Evolutionary conservation across 768 basidiomycete genomes (phyloP).

Genomic region (Mycena belliarum): DNA sequence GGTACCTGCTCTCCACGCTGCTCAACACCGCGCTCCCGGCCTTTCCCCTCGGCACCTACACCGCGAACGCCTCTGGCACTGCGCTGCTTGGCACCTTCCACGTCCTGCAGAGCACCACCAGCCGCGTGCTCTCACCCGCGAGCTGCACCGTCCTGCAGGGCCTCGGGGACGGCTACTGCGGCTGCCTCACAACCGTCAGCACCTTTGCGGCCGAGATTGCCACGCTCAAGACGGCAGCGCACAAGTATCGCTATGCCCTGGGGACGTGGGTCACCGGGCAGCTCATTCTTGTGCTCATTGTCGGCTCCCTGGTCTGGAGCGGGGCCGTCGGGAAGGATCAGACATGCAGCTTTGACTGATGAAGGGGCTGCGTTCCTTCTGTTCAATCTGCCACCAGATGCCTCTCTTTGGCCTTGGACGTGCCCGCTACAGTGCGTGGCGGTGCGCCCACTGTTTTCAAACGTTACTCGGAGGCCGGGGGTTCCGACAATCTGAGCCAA

Average conservation of each 20-base stretch:
- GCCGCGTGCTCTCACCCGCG: constrained; percentile 43
- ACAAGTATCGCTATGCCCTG: constrained; percentile 65
- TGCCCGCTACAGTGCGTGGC: too few species aligned
- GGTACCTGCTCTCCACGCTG: constrained; percentile 72
- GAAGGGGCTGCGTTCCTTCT: not conserved
- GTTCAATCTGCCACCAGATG: not conserved
- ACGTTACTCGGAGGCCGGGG: too few species aligned
- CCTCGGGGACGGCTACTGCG: constrained; percentile 89
- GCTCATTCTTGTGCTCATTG: constrained; percentile 29
- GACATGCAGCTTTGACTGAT: constrained; percentile 15
- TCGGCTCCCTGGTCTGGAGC: constrained; percentile 17
- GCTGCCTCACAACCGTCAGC: constrained; percentile 91
- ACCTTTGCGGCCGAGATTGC: constrained; percentile 85
- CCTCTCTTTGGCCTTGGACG: not conserved
- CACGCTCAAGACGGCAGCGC: constrained; percentile 53
- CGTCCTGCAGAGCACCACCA: constrained; percentile 60
- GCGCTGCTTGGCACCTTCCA: constrained; percentile 76
- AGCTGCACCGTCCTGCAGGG: constrained; percentile 80
- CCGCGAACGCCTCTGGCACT: constrained; percentile 77
- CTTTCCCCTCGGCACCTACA: constrained; percentile 79
- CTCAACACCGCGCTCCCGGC: constrained; percentile 66
- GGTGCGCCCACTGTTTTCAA: too few species aligned
- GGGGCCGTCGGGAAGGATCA: constrained; percentile 12
- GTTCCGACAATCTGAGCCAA: too few species aligned
- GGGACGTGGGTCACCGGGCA: constrained; percentile 74